Evolutionary conservation across 2,329 filamentous ascomycete species (phyloP), one percentile per base, ranked within the genome.

Genomic region (Cordyceps cicadae): DNA sequence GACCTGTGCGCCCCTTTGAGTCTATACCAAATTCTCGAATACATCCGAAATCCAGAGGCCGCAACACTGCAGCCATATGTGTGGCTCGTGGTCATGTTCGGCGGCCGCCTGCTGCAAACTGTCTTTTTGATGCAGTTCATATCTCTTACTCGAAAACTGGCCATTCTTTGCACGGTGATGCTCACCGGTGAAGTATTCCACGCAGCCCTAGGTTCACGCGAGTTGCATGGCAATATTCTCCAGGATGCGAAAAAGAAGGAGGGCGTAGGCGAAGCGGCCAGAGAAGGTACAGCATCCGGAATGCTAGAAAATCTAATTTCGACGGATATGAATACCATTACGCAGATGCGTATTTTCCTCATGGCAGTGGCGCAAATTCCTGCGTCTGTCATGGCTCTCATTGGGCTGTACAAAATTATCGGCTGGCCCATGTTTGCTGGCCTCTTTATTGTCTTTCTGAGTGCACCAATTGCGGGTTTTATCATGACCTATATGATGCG

Each of bases 131-230:
- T 85, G 66, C 79, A 81, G 64, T 85, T 84, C 66, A 74, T 83
- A 32, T 85, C 83, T 64, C 79, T 73, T 1, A 81, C 80, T 8
- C 84, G 81, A 2, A 75, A 80, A 19, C 69, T 84, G 46, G 70
- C 83, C 34, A 80, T 84, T 43, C 78, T 81, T 32, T 70, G 83
- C 58, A 83, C 82, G 65, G 77, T 81, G 26, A 81, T 78, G 26
- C 72, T 85, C 56, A 83, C 81, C 0, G 81, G 84, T 64, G 82
- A 85, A 66, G 74, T 85, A 7, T 84, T 85, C 63, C 77, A 78
- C 62, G 79, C 76, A 46, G 81, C 82, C 1, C 75, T 84, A 66
- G 72, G 71, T 11, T 84, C 81, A 0, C 81, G 81, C 77, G 80
- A 82, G 63, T 71, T 84, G 46, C 78, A 83, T 48, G 79, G 83